Evolutionary conservation across 1,139 yeast genomes (phyloP).

Genomic region (Saccharomyces hybrid): DNA sequence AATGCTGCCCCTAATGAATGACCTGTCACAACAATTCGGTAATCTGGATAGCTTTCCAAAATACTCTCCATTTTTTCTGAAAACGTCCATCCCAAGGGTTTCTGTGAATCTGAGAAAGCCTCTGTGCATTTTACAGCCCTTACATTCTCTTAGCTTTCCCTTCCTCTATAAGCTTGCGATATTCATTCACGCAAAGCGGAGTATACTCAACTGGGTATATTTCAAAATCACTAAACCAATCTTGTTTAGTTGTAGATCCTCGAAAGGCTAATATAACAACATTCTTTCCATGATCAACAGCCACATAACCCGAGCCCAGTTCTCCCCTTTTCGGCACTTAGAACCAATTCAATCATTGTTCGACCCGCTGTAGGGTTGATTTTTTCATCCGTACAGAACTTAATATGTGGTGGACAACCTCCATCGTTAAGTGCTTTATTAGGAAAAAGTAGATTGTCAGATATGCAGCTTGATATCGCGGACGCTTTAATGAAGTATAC

Average conservation of each 20-base stretch:
- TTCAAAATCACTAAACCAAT: constrained; percentile 49
- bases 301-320: constrained; percentile 43
- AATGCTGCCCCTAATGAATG: constrained; percentile 73
- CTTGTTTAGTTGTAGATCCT: constrained; percentile 52
- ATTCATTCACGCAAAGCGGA: constrained; percentile 21
- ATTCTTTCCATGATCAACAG: constrained; percentile 34
- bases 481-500: constrained; percentile 29
- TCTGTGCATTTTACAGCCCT: constrained; percentile 48
- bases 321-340: constrained; percentile 39
- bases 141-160: constrained; percentile 33
- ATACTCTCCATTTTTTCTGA: constrained; percentile 32
- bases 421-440: constrained; percentile 23
- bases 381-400: constrained; percentile 23
- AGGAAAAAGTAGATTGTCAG: constrained; percentile 12
- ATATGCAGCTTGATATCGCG: constrained; percentile 27
- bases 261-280: constrained; percentile 41
- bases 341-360: constrained; percentile 29
- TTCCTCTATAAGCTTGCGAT: constrained; percentile 19
- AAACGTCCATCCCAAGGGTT: constrained; percentile 36
- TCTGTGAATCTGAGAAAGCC: constrained; percentile 46
- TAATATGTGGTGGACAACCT: constrained; percentile 27
- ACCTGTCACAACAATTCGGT: constrained; percentile 49
- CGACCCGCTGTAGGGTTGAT: constrained; percentile 32
- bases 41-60: constrained; percentile 39
- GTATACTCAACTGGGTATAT: constrained; percentile 39